These are phyloP conservation scores for Penicillium capsulatum DNA, from an alignment of 2,329 filamentous ascomycete species.

Conservation along the genomic window DNA sequence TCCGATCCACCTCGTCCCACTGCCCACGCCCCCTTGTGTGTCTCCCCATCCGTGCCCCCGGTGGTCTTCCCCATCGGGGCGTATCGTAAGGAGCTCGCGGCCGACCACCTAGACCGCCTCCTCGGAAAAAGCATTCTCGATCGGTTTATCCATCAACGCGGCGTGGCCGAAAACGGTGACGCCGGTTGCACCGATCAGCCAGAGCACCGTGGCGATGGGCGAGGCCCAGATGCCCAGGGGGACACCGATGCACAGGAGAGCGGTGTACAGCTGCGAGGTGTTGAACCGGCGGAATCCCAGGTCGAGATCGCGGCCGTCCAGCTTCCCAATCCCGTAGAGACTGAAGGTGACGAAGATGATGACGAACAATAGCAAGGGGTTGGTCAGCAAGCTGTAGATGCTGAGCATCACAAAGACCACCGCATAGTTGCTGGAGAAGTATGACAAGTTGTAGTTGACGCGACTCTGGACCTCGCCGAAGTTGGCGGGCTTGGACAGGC, in stretches of 20 bases:
- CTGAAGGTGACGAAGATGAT: conserved; percentile 82
- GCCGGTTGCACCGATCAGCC: conserved; percentile 92
- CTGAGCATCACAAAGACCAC: conserved; percentile 90
- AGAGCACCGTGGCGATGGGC: conserved; percentile 78
- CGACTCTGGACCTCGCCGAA: conserved; percentile 86
- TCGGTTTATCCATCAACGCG: conserved; percentile 93
- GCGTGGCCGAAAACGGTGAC: conserved; percentile 94
- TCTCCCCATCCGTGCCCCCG: conserved; percentile 71
- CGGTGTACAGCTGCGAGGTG: conserved; percentile 90
- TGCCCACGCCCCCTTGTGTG: conserved; percentile 54
- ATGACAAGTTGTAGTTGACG: conserved; percentile 93
- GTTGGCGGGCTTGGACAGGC: conserved; percentile 87
- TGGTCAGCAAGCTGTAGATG: conserved; percentile 91
- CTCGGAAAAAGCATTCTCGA: conserved; percentile 99
- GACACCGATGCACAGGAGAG: conserved; percentile 74
- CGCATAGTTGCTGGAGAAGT: conserved; percentile 98
- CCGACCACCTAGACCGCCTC: conserved; percentile 99
- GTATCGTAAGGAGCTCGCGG: conserved; percentile 91
- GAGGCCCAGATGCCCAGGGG: conserved; percentile 82
- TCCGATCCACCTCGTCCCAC: conserved; percentile 46
- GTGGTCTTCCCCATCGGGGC: conserved; percentile 99
- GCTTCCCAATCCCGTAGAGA: conserved; percentile 86
- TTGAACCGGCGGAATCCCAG: conserved; percentile 78
- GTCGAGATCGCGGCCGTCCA: conserved; percentile 83
- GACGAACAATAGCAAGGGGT: conserved; percentile 80